Conservation (phyloP, 768 basidiomycete genomes). For the Floccularia luteovirens region DNA sequence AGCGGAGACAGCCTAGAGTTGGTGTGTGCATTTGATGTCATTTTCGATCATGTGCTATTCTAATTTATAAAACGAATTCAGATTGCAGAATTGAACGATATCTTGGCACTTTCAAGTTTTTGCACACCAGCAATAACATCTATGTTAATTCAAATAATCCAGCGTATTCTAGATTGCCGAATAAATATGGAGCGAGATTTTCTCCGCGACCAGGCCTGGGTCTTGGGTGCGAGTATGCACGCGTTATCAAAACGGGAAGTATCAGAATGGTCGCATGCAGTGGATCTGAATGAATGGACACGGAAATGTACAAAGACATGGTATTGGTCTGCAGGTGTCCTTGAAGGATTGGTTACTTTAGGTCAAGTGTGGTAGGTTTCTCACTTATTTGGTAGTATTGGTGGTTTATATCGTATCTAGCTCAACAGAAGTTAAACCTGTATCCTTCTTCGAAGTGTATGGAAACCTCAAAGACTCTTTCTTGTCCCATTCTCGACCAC, state of each 20-base stretch:
- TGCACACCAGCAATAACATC: slow-evolving; percentile 36
- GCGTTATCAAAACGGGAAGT: slow-evolving; percentile 35
- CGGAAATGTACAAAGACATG: slow-evolving; percentile 37
- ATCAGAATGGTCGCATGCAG: slow-evolving; percentile 36
- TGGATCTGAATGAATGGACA: slow-evolving; percentile 46
- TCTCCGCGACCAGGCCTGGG: slow-evolving; percentile 40
- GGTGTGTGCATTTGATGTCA: slow-evolving; percentile 19
- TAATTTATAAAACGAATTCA: slow-evolving; percentile 13
- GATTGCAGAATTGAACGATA: slow-evolving; percentile 44
- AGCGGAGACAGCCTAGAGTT: slow-evolving; percentile 26
- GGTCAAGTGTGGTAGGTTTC: slow-evolving; percentile 34
- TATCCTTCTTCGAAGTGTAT: slow-evolving; percentile 45
- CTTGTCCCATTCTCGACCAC: slow-evolving; percentile 61
- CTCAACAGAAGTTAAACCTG: slow-evolving; percentile 12
- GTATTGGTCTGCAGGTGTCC: slow-evolving; percentile 47
- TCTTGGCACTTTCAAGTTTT: slow-evolving; percentile 45
- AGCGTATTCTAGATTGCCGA: slow-evolving; percentile 24
- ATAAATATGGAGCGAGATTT: slow-evolving; percentile 18
- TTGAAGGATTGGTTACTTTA: slow-evolving; percentile 47
- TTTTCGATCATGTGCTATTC: slow-evolving; percentile 1
- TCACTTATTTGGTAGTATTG: not conserved
- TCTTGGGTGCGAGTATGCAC: slow-evolving; percentile 52
- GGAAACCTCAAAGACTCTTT: slow-evolving; percentile 43
- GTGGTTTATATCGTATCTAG: slow-evolving; percentile 10
- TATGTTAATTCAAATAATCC: slow-evolving; percentile 36